These are phyloP conservation scores for Pistacia atlantica DNA, from an alignment of 345 rosid species.

Conservation along the genomic window DNA sequence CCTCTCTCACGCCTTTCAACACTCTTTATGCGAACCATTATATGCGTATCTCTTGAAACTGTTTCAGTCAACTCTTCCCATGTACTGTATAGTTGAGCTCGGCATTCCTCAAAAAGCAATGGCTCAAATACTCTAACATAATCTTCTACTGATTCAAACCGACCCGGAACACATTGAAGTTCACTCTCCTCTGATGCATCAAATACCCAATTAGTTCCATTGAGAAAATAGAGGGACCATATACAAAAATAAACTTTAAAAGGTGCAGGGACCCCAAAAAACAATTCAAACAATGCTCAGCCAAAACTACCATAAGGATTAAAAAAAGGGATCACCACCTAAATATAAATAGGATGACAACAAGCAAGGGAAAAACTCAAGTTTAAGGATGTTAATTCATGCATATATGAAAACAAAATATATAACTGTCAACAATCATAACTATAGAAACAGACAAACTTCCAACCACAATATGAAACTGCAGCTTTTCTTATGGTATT, in stretches of 20 bases:
- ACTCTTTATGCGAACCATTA: constrained; percentile 76
- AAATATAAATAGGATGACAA: neutral
- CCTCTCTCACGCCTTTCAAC: constrained; percentile 98
- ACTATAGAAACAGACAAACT: neutral
- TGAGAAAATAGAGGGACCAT: constrained; percentile 5
- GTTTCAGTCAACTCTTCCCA: constrained; percentile 94
- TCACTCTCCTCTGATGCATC: constrained; percentile 78
- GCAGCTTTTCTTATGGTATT: neutral
- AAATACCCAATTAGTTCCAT: constrained; percentile 14
- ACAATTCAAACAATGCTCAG: neutral
- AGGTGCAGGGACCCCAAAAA: neutral
- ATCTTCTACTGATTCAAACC: constrained; percentile 87
- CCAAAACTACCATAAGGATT: neutral
- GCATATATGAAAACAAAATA: neutral
- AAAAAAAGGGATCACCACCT: neutral
- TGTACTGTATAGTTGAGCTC: constrained; percentile 92
- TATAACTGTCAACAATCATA: neutral
- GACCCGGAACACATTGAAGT: constrained; percentile 87
- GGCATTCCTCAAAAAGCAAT: constrained; percentile 97
- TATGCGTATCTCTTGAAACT: constrained; percentile 54
- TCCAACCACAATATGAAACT: neutral
- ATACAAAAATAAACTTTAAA: neutral
- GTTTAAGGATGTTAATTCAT: neutral
- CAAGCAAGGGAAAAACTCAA: neutral
- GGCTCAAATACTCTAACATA: constrained; percentile 97